Evolutionary conservation across 2,329 filamentous ascomycete genomes (phyloP), one percentile per base, ranked within the genome.

Genomic region (Zymoseptoria pseudotritici): DNA sequence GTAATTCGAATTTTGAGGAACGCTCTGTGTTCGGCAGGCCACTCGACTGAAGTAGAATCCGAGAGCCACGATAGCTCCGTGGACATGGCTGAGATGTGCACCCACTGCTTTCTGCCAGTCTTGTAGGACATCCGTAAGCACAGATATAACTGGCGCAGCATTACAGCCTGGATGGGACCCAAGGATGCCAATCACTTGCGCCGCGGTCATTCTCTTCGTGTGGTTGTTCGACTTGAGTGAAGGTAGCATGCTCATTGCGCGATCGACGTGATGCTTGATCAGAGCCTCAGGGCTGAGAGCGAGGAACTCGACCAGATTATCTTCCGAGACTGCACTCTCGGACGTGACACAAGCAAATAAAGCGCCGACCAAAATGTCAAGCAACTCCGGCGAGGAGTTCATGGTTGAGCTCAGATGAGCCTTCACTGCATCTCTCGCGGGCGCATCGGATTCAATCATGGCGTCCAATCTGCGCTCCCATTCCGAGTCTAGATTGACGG

Each of bases 401-500:
- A 53, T 36, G 6, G 51, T 49, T 22, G 42, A 20, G 22, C 54
- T 53, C 19, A 88, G 69, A 63, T 87, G 84, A 0, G 70, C 69
- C 58, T 80, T 82, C 58, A 91, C 80, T 5, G 80, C 80, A 24
- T 80, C 74, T 50, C 90, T 82, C 10, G 85, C 84, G 53, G 80
- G 77, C 60, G 87, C 80, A 68, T 93, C 88, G 4, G 87, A 89
- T 50, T 85, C 82, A 29, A 94, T 79, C 6, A 88, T 80, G 1
- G 86, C 83, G 65, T 92, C 88, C 2, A 97, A 79, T 65, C 88
- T 87, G 53, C 86, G 81, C 71, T 91, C 88, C 94, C 94, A 97
- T 63, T 93, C 89, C 53, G 88, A 85, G 66, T 93, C 88, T 22
- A 81, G 72, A 2, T 73, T 70, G 17, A 67, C 61, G 13, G 80